Conservation (phyloP, 495 filamentous ascomycete genomes). For the Penicillium odoratum region DNA sequence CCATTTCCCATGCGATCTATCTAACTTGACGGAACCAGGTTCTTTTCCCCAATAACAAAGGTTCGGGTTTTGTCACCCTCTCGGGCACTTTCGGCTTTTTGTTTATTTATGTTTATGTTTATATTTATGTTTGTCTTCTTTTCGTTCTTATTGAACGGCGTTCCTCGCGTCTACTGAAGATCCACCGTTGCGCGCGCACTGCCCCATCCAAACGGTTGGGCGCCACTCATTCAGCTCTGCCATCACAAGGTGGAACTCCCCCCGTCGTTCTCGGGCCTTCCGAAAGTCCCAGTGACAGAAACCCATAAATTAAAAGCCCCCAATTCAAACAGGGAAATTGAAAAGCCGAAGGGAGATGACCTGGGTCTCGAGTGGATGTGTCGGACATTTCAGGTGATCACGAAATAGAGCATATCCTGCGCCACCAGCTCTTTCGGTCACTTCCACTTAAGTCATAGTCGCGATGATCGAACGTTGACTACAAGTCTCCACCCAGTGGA, state of each 20-base stretch:
- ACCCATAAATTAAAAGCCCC: too few species aligned
- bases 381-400: conserved; percentile 29
- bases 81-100: background rate
- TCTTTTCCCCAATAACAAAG: background rate
- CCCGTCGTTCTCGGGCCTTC: conserved; percentile 21
- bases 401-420: background rate
- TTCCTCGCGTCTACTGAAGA: conserved; percentile 27
- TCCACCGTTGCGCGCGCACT: conserved; percentile 20
- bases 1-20: background rate
- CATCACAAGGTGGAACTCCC: conserved; percentile 15
- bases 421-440: conserved; percentile 16
- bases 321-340: background rate
- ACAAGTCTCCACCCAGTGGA: background rate
- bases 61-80: background rate
- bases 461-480: conserved; percentile 27
- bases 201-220: conserved; percentile 19
- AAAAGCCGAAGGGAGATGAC: background rate
- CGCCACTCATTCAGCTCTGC: conserved; percentile 24
- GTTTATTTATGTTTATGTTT: background rate
- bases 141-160: conserved; percentile 16
- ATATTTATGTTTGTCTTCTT: background rate
- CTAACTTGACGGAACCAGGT: background rate
- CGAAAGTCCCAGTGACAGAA: background rate
- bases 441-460: conserved; percentile 29
- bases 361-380: conserved; percentile 19